phyloP scores from a whole-genome alignment of 2,329 filamentous ascomycete species.

The Trichoderma simmonsii region DNA sequence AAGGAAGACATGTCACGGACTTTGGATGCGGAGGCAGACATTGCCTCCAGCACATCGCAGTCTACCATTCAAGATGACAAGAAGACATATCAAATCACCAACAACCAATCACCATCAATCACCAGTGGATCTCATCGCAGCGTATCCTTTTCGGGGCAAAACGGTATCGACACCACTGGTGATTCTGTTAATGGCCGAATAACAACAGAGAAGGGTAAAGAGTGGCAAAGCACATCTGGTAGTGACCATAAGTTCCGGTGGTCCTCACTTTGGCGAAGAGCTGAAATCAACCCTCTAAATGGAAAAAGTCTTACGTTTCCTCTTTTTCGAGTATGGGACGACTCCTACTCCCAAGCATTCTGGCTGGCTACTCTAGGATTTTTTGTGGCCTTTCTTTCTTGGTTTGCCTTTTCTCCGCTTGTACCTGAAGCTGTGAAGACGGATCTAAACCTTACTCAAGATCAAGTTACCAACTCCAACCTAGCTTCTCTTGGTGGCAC shows the following conservation, averaged over 20 bases:
- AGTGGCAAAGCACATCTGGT: background rate
- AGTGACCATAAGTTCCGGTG: background rate
- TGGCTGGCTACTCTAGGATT: background rate
- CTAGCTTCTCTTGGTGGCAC: conserved; percentile 72
- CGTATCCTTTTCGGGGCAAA: background rate
- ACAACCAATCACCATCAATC: background rate
- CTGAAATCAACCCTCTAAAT: conserved; percentile 3
- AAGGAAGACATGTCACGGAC: background rate
- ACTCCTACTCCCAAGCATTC: background rate
- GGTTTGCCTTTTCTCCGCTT: conserved; percentile 82
- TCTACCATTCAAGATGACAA: background rate
- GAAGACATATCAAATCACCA: background rate
- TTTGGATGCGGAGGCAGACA: background rate
- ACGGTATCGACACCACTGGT: background rate
- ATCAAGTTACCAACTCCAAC: conserved; percentile 83
- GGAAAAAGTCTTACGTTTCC: conserved; percentile 4
- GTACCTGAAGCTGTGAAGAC: conserved; percentile 74
- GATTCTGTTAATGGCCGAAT: background rate
- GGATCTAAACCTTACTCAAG: conserved; percentile 68
- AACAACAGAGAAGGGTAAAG: background rate
- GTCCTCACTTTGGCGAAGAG: background rate
- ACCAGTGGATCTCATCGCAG: background rate
- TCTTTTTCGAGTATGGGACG: background rate
- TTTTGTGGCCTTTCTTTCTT: conserved; percentile 19
- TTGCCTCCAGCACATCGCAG: background rate